Evolutionary conservation across 2,329 filamentous ascomycete species (phyloP), one percentile per base, ranked within the genome.

Genomic region (Fusarium duplospermum): DNA sequence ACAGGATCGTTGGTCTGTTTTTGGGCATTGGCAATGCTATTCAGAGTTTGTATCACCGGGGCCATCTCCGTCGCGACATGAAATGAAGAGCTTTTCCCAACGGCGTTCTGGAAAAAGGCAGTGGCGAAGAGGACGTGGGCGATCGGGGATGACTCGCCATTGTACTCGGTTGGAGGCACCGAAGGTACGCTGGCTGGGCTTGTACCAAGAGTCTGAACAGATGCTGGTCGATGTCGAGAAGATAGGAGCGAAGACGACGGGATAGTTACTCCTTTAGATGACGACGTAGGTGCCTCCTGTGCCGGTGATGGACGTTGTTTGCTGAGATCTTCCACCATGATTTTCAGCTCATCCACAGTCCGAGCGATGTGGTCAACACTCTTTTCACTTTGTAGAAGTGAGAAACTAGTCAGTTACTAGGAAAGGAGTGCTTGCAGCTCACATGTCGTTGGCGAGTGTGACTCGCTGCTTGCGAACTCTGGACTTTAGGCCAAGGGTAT

Each of bases 41-140:
- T 33, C 6, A 57, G 20, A 16, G 54, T 35, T 10, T 57, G 31
- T 24, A 57, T 22, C 4, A 57, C 54, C 4, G 54, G 33, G 16
- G 64, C 66, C 73, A 79, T 78, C 27, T 77, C 77, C 3, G 58
- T 45, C 0, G 72, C 70, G 13, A 77, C 60, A 11, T 76, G 67
- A 2, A 63, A 56, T 1, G 65, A 66, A 3, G 66, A 60, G 8
- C 64, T 72, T 20, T 66, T 74, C 40, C 59, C 69, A 29, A 79
- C 64, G 18, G 71, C 73, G 29, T 71, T 71, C 38, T 77, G 73
- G 20, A 79, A 66, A 42, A 79, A 78, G 24, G 27, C 64, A 18
- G 69, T 74, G 4, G 77, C 77, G 8, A 74, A 76, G 3, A 76
- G 69, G 8, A 75, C 71, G 10, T 78, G 77, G 2, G 77, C 54